Percentiles rank a stretch among this genome's conserved stretches.
Conservation (phyloP, 2,329 filamentous ascomycete genomes). For the Claviceps cyperi region DNA sequence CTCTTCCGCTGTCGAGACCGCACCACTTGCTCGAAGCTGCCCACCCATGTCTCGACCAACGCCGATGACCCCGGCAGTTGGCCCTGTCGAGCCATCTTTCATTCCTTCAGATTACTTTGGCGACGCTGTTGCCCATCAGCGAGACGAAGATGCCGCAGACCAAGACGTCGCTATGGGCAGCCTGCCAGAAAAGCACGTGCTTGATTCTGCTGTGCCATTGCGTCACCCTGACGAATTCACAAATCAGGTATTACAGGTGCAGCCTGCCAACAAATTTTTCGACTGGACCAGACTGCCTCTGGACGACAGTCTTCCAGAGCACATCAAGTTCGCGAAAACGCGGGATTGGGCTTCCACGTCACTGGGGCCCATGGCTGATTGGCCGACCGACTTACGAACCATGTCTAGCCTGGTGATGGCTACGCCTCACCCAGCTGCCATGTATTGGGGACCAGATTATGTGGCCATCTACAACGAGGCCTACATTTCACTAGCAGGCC, state of each 20-base stretch:
- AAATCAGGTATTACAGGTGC: constrained; percentile 22
- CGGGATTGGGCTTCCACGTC: constrained; percentile 60
- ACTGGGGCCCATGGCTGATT: constrained; percentile 61
- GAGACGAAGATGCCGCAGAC: constrained; percentile 3
- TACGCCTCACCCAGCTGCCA: constrained; percentile 56
- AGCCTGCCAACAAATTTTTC: constrained; percentile 28
- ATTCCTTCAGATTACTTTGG: constrained; percentile 30
- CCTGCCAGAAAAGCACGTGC: background rate
- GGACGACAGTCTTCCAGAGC: constrained; percentile 47
- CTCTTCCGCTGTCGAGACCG: constrained; percentile 22
- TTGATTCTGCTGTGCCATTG: constrained; percentile 10
- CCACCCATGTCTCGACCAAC: constrained; percentile 17
- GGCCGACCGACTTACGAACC: constrained; percentile 55
- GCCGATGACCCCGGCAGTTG: constrained; percentile 18
- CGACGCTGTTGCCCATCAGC: constrained; percentile 10
- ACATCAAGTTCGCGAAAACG: constrained; percentile 59
- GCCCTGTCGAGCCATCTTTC: constrained; percentile 8
- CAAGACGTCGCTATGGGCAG: constrained; percentile 2
- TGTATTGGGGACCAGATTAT: constrained; percentile 65
- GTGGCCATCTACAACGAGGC: constrained; percentile 61
- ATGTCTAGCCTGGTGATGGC: constrained; percentile 78
- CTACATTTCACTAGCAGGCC: constrained; percentile 55
- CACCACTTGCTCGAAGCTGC: constrained; percentile 8
- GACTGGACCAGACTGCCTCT: constrained; percentile 68
- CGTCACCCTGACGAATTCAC: constrained; percentile 28